Base-by-base conservation (phyloP, 2,329 filamentous ascomycete genomes). In the Arthrobotrys pseudoclavata region DNA sequence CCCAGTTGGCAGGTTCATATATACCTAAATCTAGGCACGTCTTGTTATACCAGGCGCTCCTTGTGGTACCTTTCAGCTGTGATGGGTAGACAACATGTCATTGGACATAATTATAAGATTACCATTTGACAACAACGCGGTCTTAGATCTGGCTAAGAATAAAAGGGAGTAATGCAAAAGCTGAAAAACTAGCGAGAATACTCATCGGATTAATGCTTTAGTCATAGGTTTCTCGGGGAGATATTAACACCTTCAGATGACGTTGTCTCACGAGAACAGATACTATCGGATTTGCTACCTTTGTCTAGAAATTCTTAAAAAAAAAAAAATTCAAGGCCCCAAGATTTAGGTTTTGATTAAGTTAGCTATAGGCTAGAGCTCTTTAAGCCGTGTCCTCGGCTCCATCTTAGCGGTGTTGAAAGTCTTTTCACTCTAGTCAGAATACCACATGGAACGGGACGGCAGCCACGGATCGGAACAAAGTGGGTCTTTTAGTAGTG, bases 401-500 rank as follows among this genome's bases (percentile, higher is more conserved):
- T 57, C 10, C 20, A 40, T 26, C 10, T 42, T 60, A 7, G 20
- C 6, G 20, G 34, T 60, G 34, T 18, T 24, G 10, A 15, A 24
- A 34, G 29, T 24, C n/a, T 60, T 26, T 24, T 60, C 20, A n/a
- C 15, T 60, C 20, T 15, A 40, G n/a, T n/a, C n/a, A n/a, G 0
- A 60, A 24, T 60, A 60, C 55, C 55, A 42, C 55, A 26, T 57
- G 55, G 55, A 10, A 40, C 55, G 55, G 55, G 34, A 60, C 55
- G 34, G 34, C 34, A 42, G 22, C 55, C 31, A 42, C 55, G 55
- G 55, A 60, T 60, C 55, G 55, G 55, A n/a, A 42, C 13, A 60
- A 42, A 60, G 55, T 60, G 34, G 52, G 9, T 26, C 31, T 13
- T 40, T 37, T 37, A 13, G 13, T 13, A 24, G 34, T 20, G 5